A percentile compares a stretch with the other conserved stretches of the same genome.
Conservation (phyloP, 805 yeast genomes). For the Saturnispora zaruensis region DNA sequence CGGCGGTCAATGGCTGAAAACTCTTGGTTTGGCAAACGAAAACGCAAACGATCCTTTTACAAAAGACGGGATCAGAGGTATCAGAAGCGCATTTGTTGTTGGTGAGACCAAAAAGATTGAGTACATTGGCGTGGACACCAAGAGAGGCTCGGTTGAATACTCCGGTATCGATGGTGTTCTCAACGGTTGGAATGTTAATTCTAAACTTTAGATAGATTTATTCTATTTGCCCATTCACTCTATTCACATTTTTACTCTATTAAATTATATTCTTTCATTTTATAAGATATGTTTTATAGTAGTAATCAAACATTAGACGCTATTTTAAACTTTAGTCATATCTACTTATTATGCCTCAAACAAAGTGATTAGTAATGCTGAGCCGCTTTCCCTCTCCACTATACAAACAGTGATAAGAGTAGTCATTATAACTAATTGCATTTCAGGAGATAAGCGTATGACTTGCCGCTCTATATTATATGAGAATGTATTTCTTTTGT, state of each 20-base stretch:
- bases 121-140: conserved; percentile 37
- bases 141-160: conserved; percentile 21
- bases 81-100: conserved; percentile 64
- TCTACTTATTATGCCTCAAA: no score
- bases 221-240: background rate
- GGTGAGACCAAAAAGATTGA: conserved; percentile 30
- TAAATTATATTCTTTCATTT: no score
- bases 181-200: background rate
- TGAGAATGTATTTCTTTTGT: background rate
- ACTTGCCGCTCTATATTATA: no score
- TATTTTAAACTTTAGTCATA: no score
- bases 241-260: background rate
- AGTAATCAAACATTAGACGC: no score
- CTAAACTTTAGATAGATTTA: background rate
- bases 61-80: conserved; percentile 12
- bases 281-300: no score
- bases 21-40: conserved; percentile 11
- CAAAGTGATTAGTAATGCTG: no score
- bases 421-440: no score
- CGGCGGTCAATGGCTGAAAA: conserved; percentile 20
- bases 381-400: no score
- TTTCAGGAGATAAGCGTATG: no score
- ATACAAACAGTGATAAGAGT: no score
- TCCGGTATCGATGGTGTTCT: conserved; percentile 14
- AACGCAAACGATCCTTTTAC: conserved; percentile 9